These are phyloP conservation scores for Rhizopus sp. DNA, from an alignment of 371 early-diverging fungal genomes.

Conservation along the genomic window DNA sequence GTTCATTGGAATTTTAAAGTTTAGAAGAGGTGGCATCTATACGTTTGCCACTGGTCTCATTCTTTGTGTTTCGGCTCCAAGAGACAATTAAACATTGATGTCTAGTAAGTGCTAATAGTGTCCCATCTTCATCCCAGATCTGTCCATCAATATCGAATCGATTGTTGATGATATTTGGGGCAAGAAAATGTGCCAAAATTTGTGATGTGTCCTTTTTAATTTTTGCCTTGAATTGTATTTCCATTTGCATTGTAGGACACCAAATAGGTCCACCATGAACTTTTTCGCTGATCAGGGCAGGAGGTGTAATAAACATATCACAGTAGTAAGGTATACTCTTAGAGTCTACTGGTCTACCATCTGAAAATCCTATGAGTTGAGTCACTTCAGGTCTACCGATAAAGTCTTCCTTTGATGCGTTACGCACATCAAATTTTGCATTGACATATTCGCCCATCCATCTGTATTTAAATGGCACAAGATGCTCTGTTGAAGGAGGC, in stretches of 20 bases:
- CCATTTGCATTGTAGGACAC: constrained; percentile 53
- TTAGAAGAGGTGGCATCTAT: too few relatives aligned
- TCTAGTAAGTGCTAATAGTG: constrained; percentile 45
- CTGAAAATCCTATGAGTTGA: constrained; percentile 34
- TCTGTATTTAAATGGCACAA: constrained; percentile 26
- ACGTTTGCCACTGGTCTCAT: neutral
- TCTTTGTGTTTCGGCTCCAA: constrained; percentile 38
- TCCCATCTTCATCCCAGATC: constrained; percentile 36
- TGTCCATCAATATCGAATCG: constrained; percentile 47
- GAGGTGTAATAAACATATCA: constrained; percentile 50
- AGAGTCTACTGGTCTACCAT: constrained; percentile 41
- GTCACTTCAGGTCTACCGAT: constrained; percentile 38
- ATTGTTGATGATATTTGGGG: constrained; percentile 46
- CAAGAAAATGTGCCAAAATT: constrained; percentile 33
- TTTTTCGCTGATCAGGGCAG: constrained; percentile 29
- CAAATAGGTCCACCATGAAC: constrained; percentile 34
- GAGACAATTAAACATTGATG: constrained; percentile 44
- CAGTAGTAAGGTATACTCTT: constrained; percentile 46
- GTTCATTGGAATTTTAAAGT: too few relatives aligned
- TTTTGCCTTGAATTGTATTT: constrained; percentile 45
- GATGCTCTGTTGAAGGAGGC: constrained; percentile 21
- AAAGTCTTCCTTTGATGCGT: neutral
- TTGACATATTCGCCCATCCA: constrained; percentile 36
- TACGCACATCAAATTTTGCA: constrained; percentile 8
- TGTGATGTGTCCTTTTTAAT: constrained; percentile 19